A percentile compares a stretch with the other conserved stretches of the same genome.
These are phyloP conservation scores for Drechslera avenae DNA, from an alignment of 2,329 filamentous ascomycete genomes.

Conservation along the genomic window DNA sequence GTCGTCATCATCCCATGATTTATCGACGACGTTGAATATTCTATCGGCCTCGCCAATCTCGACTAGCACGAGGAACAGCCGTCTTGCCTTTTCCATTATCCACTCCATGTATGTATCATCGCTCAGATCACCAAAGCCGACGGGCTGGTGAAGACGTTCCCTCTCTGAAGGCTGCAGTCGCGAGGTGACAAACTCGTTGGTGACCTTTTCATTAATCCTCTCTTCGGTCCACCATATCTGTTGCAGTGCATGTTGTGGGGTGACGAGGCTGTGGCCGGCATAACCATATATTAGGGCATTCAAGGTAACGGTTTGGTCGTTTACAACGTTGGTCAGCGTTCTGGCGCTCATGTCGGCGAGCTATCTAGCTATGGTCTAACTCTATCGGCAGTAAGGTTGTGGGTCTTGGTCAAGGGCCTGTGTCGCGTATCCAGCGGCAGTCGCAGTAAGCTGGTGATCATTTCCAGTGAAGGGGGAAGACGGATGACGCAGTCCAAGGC, in stretches of 20 bases:
- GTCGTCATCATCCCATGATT: slow-evolving; percentile 78
- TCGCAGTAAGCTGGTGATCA: slow-evolving; percentile 31
- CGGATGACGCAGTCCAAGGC: slow-evolving; percentile 10
- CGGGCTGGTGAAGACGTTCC: slow-evolving; percentile 64
- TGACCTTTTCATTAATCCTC: slow-evolving; percentile 72
- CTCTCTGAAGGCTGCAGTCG: slow-evolving; percentile 68
- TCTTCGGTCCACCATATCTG: slow-evolving; percentile 74
- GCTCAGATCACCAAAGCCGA: slow-evolving; percentile 71
- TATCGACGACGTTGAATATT: slow-evolving; percentile 76
- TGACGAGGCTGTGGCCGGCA: slow-evolving; percentile 57
- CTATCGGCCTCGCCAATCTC: slow-evolving; percentile 73
- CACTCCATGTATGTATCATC: slow-evolving; percentile 80
- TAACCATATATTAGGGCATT: slow-evolving; percentile 59
- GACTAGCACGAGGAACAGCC: slow-evolving; percentile 72
- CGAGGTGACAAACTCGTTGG: slow-evolving; percentile 67
- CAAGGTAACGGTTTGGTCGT: slow-evolving; percentile 52
- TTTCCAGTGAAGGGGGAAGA: slow-evolving; percentile 24
- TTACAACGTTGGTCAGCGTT: slow-evolving; percentile 50
- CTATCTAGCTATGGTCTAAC: slow-evolving; percentile 5
- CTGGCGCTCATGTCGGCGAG: slow-evolving; percentile 43
- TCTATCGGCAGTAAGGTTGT: slow-evolving; percentile 18
- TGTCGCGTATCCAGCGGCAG: slow-evolving; percentile 22
- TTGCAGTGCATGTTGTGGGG: slow-evolving; percentile 55
- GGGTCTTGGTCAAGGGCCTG: slow-evolving; percentile 20
- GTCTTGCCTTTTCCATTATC: slow-evolving; percentile 71